Conservation (phyloP, 345 rosid genomes). For the Brassica rapa region DNA sequence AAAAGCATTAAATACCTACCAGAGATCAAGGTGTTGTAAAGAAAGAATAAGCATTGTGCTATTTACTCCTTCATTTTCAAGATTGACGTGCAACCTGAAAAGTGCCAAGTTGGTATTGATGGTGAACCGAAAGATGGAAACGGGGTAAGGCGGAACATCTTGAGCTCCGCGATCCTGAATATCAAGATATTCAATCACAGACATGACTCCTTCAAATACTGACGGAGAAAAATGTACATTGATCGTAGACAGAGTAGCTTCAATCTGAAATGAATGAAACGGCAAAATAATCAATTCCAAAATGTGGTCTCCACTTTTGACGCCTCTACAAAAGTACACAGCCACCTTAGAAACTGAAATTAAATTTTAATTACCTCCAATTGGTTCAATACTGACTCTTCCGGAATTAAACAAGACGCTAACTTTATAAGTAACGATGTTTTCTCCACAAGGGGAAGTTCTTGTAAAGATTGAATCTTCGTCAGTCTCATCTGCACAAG, state of each 20-base stretch:
- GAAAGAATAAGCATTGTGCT: conserved; percentile 54
- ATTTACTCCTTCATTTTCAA: conserved; percentile 68
- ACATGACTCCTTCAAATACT: conserved; percentile 52
- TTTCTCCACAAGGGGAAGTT: conserved; percentile 57
- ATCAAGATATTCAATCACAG: conserved; percentile 56
- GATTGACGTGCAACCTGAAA: conserved; percentile 54
- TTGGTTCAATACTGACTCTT: conserved; percentile 64
- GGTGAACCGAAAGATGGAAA: conserved; percentile 45
- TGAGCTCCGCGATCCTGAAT: conserved; percentile 43
- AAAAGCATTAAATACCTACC: conserved; percentile 49
- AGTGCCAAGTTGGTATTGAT: conserved; percentile 53
- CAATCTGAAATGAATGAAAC: conserved; percentile 58
- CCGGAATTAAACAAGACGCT: conserved; percentile 60
- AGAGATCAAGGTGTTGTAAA: conserved; percentile 47
- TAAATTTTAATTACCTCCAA: conserved; percentile 63
- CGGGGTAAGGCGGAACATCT: conserved; percentile 32
- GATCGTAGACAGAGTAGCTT: conserved; percentile 44
- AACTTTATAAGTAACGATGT: conserved; percentile 50
- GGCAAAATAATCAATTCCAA: conserved; percentile 17
- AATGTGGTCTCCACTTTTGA: conserved; percentile 3
- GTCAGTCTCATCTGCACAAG: conserved; percentile 60
- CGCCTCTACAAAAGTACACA: conserved; percentile 9
- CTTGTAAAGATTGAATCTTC: conserved; percentile 43
- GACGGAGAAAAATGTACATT: conserved; percentile 58
- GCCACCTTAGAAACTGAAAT: conserved; percentile 11